phyloP scores from a whole-genome alignment of 805 yeast genomes.

The Priceomyces fermenticarens region DNA sequence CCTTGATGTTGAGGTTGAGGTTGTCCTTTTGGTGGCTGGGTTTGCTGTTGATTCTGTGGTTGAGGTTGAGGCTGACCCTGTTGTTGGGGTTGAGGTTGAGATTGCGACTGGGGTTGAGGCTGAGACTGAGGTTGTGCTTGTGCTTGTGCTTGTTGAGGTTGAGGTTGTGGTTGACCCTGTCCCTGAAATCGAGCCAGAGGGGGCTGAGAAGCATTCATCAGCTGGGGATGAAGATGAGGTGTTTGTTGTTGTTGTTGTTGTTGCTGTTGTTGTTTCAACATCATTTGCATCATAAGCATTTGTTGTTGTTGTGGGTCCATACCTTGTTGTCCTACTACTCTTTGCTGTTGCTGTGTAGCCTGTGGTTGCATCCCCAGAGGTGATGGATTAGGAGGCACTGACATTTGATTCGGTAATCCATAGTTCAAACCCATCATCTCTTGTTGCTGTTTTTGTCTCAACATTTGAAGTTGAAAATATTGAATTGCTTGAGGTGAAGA shows the following conservation, averaged over 20 bases:
- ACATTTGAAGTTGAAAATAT: conserved; percentile 61
- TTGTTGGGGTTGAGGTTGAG: conserved; percentile 1
- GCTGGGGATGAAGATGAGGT: conserved; percentile 9
- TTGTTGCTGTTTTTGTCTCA: conserved; percentile 60
- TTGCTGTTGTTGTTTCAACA: conserved; percentile 28
- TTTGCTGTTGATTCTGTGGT: conserved; percentile 4
- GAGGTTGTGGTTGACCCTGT: conserved; percentile 6
- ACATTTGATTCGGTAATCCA: neutral
- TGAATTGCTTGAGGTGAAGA: conserved; percentile 62
- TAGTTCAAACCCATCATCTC: conserved; percentile 41
- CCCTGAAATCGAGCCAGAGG: conserved; percentile 14
- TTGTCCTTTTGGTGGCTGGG: conserved; percentile 3
- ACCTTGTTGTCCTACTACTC: conserved; percentile 6
- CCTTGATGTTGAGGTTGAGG: neutral
- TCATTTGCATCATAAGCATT: conserved; percentile 5
- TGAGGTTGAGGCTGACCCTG: conserved; percentile 1
- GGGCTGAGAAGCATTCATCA: conserved; percentile 21
- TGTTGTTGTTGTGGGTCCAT: conserved; percentile 10
- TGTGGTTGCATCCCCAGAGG: conserved; percentile 11
- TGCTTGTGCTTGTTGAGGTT: too few relatives aligned
- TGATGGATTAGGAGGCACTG: conserved; percentile 6
- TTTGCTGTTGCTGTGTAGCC: conserved; percentile 15
- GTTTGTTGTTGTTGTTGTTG: conserved; percentile 20
- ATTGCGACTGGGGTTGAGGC: conserved; percentile 2
- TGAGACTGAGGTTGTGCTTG: too few relatives aligned